phyloP scores from a whole-genome alignment of 2,329 filamentous ascomycete genomes.

The Diaporthe citrichinensis region DNA sequence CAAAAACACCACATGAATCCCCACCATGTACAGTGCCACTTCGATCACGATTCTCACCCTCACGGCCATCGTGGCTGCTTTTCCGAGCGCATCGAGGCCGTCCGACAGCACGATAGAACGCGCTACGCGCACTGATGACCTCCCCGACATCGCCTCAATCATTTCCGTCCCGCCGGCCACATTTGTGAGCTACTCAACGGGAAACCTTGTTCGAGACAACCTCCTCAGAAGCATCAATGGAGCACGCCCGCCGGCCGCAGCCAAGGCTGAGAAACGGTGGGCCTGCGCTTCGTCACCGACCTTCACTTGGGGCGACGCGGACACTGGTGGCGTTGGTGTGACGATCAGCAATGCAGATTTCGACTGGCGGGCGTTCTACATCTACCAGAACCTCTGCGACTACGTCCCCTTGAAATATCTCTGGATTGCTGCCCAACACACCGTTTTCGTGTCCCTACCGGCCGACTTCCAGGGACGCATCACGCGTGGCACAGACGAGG shows the following conservation, averaged over 20 bases:
- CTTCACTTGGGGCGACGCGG: slow-evolving; percentile 44
- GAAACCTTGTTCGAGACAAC: slow-evolving; percentile 13
- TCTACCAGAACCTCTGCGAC: slow-evolving; percentile 49
- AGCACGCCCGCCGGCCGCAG: not conserved
- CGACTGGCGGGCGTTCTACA: slow-evolving; percentile 43
- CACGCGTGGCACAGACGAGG: slow-evolving; percentile 45
- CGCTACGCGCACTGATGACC: not conserved
- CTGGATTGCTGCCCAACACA: slow-evolving; percentile 44
- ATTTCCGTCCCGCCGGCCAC: not conserved
- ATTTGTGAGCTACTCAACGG: slow-evolving; percentile 29
- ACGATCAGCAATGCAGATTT: slow-evolving; percentile 43
- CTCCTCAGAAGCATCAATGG: not conserved
- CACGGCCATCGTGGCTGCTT: not conserved
- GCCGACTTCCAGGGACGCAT: slow-evolving; percentile 47
- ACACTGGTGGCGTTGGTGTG: slow-evolving; percentile 42
- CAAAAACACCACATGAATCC: not conserved
- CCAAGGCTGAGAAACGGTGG: slow-evolving; percentile 35
- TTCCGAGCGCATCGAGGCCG: too few species aligned
- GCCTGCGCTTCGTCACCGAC: slow-evolving; percentile 34
- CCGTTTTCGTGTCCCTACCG: slow-evolving; percentile 47
- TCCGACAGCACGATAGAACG: not conserved
- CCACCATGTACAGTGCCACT: not conserved
- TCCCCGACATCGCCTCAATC: slow-evolving; percentile 31
- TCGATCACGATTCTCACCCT: not conserved
- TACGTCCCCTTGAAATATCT: slow-evolving; percentile 48